phyloP scores from a whole-genome alignment of 1,284 basidiomycete species.

The Sphaerobolus stellatus region DNA sequence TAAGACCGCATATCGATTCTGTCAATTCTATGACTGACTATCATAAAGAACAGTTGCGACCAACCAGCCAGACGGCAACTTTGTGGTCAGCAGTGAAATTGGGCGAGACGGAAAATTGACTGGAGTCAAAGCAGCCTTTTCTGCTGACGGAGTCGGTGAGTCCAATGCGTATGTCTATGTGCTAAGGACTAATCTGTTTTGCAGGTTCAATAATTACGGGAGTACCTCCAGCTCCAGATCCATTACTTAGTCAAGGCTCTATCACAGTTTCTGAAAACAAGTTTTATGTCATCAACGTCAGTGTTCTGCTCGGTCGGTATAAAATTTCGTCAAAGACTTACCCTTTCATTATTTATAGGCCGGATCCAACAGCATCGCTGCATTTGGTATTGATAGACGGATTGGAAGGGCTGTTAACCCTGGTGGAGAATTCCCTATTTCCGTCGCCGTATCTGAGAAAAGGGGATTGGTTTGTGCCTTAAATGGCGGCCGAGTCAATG shows the following conservation, averaged over 20 bases:
- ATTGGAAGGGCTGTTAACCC: slow-evolving; percentile 42
- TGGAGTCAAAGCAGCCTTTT: background rate
- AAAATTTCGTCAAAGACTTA: background rate
- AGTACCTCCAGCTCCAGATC: background rate
- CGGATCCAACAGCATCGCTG: slow-evolving; percentile 47
- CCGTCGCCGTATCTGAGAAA: slow-evolving; percentile 37
- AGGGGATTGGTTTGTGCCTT: slow-evolving; percentile 38
- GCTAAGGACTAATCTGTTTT: background rate
- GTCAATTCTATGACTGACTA: too few species aligned
- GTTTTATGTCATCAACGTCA: background rate
- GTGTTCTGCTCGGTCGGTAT: too few species aligned
- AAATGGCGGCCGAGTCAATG: slow-evolving; percentile 48
- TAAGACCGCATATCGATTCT: too few species aligned
- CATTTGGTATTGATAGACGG: slow-evolving; percentile 44
- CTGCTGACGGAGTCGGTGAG: background rate
- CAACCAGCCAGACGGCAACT: slow-evolving; percentile 35
- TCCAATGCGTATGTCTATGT: background rate
- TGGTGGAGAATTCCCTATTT: slow-evolving; percentile 50
- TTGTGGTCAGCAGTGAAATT: slow-evolving; percentile 30
- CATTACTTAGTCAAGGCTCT: background rate
- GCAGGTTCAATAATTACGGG: background rate
- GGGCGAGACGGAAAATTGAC: slow-evolving; percentile 26
- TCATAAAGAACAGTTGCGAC: slow-evolving; percentile 39
- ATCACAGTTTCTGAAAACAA: background rate
- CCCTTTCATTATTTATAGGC: slow-evolving; percentile 27